Percentiles rank a stretch among this genome's conserved stretches.
Evolutionary conservation across 306 rosid genomes (phyloP).

Genomic region (Gastrolobium bilobum): DNA sequence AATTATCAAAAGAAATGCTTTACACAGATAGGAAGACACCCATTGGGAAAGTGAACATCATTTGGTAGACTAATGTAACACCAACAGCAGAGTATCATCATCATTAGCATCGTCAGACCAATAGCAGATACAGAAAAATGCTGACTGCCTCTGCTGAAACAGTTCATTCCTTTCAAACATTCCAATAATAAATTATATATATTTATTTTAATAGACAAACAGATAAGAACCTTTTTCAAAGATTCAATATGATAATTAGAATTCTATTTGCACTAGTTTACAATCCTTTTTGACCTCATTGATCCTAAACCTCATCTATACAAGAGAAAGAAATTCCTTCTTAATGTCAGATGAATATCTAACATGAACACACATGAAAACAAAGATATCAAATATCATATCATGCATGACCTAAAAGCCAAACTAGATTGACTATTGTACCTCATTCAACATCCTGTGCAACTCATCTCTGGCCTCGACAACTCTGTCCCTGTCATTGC

Average conservation of each 20-base stretch:
- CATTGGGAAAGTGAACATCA: slow-evolving; percentile 7
- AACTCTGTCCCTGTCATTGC: slow-evolving; percentile 99
- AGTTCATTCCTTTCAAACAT: neutral
- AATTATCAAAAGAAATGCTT: slow-evolving; percentile 1
- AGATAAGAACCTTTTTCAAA: neutral
- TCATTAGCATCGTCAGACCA: slow-evolving; percentile 11
- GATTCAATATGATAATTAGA: neutral
- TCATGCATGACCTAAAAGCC: neutral
- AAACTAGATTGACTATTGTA: slow-evolving; percentile 47
- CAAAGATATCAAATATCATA: neutral
- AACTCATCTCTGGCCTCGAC: slow-evolving; percentile 99
- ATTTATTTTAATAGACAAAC: neutral
- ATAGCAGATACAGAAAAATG: neutral
- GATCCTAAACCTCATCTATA: slow-evolving; percentile 1
- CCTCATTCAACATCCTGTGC: slow-evolving; percentile 99
- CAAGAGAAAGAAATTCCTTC: neutral
- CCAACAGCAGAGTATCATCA: slow-evolving; percentile 1
- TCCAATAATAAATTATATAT: neutral
- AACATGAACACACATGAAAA: neutral
- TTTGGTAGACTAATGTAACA: neutral
- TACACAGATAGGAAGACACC: neutral
- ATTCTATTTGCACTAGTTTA: neutral
- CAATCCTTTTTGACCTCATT: neutral
- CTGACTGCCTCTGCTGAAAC: neutral
- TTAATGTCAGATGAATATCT: neutral